These are phyloP conservation scores for Cladosporium sp. DNA, from an alignment of 2,329 filamentous ascomycete species.

Conservation along the genomic window DNA sequence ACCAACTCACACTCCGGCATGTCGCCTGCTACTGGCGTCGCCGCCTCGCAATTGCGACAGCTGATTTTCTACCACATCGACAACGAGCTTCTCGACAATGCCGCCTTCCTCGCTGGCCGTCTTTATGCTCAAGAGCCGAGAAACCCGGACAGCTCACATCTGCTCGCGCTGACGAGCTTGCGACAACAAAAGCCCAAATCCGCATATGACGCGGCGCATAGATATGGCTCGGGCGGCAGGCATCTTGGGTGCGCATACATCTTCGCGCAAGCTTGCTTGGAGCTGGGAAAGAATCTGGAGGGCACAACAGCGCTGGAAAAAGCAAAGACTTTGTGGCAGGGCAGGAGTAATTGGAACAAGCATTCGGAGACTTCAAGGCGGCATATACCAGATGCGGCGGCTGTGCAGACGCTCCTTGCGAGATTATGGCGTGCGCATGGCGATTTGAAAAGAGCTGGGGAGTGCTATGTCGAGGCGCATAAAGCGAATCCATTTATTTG, in stretches of 20 bases:
- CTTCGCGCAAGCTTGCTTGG: constrained; percentile 84
- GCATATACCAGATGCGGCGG: constrained; percentile 77
- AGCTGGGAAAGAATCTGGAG: constrained; percentile 74
- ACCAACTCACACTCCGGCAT: constrained; percentile 41
- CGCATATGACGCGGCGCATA: constrained; percentile 79
- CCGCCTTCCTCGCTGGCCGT: constrained; percentile 88
- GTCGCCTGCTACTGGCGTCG: constrained; percentile 55
- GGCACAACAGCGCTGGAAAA: constrained; percentile 84
- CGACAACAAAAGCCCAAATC: constrained; percentile 80
- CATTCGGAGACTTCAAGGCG: constrained; percentile 76
- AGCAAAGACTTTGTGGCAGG: constrained; percentile 71
- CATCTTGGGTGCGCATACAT: constrained; percentile 89
- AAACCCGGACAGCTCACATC: constrained; percentile 75
- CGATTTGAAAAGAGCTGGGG: constrained; percentile 77
- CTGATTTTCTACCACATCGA: constrained; percentile 77
- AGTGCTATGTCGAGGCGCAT: constrained; percentile 83
- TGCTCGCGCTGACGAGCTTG: constrained; percentile 81
- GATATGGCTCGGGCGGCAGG: constrained; percentile 65
- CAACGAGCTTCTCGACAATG: constrained; percentile 84
- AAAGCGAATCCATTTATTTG: constrained; percentile 95
- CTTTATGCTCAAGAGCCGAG: constrained; percentile 80
- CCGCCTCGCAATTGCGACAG: constrained; percentile 62
- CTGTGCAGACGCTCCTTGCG: constrained; percentile 78
- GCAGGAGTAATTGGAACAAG: constrained; percentile 72
- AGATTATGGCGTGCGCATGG: constrained; percentile 82